Conservation (phyloP, 805 yeast genomes). For the Ogataea nonfermentans region DNA sequence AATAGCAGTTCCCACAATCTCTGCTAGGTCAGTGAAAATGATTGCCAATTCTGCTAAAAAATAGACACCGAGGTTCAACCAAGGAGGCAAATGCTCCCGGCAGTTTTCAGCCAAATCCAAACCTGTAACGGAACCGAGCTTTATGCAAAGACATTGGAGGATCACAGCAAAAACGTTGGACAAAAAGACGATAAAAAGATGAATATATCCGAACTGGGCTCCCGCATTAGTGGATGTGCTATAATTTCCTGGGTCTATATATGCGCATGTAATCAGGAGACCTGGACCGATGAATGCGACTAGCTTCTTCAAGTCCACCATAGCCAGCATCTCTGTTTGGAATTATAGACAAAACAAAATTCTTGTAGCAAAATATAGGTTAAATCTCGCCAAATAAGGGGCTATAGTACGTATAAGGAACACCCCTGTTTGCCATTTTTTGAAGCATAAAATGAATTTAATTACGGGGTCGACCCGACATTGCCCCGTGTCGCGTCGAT, state of each 20-base stretch:
- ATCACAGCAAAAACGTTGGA: slow-evolving; percentile 85
- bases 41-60: slow-evolving; percentile 80
- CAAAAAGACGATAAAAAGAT: slow-evolving; percentile 67
- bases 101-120: slow-evolving; percentile 85
- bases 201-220: slow-evolving; percentile 69
- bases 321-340: neutral
- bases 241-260: slow-evolving; percentile 93
- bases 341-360: neutral
- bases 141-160: slow-evolving; percentile 78
- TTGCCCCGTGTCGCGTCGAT: neutral
- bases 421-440: too few species aligned
- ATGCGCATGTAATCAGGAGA: slow-evolving; percentile 82
- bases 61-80: slow-evolving; percentile 64
- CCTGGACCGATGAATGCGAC: slow-evolving; percentile 82
- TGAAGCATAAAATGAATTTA: too few species aligned
- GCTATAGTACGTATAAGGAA: too few species aligned
- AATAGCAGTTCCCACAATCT: slow-evolving; percentile 91
- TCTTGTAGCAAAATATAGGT: slow-evolving; percentile 1
- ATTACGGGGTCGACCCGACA: slow-evolving; percentile 4
- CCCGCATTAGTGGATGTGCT: slow-evolving; percentile 90
- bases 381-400: too few species aligned
- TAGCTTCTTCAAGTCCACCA: slow-evolving; percentile 43
- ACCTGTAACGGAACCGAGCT: slow-evolving; percentile 87
- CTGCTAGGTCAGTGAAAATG: slow-evolving; percentile 90
- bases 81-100: slow-evolving; percentile 61